Evolutionary conservation across 2,329 filamentous ascomycete genomes (phyloP).

Genomic region (Aspergillus caelatus): DNA sequence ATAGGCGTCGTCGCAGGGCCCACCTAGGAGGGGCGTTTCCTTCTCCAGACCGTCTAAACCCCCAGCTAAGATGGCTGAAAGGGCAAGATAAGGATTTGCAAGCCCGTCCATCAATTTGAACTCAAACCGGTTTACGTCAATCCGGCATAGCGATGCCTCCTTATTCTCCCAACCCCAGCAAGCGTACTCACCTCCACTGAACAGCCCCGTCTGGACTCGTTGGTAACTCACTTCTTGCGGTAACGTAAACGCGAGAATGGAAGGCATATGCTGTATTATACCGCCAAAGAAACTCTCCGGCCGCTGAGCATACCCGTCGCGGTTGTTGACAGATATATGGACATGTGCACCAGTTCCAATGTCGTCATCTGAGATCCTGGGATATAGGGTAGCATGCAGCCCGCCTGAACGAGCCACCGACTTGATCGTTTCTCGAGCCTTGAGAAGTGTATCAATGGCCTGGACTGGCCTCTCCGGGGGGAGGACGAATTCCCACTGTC

Average conservation of each 20-base stretch:
- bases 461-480: conserved; percentile 23
- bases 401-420: conserved; percentile 15
- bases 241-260: conserved; percentile 29
- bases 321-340: conserved; percentile 26
- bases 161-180: conserved; percentile 31
- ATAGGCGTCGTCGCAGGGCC: too few relatives aligned
- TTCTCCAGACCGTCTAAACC: conserved; percentile 21
- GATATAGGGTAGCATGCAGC: conserved; percentile 27
- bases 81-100: conserved; percentile 31
- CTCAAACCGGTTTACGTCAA: conserved; percentile 27
- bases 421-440: conserved; percentile 26
- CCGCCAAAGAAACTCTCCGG: conserved; percentile 27
- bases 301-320: not conserved
- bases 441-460: conserved; percentile 28
- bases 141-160: conserved; percentile 27
- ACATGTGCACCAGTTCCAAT: conserved; percentile 28
- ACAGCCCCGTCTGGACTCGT: conserved; percentile 27
- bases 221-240: conserved; percentile 27
- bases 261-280: conserved; percentile 25
- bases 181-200: conserved; percentile 30
- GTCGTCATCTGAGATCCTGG: conserved; percentile 18
- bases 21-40: too few relatives aligned
- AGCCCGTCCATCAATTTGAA: conserved; percentile 31
- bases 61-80: conserved; percentile 26
- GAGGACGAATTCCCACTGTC: conserved; percentile 34